Evolutionary conservation across 129 eudicot species (phyloP), one percentile per base, ranked within the genome.

Genomic region (Flaveria sonorensis): DNA sequence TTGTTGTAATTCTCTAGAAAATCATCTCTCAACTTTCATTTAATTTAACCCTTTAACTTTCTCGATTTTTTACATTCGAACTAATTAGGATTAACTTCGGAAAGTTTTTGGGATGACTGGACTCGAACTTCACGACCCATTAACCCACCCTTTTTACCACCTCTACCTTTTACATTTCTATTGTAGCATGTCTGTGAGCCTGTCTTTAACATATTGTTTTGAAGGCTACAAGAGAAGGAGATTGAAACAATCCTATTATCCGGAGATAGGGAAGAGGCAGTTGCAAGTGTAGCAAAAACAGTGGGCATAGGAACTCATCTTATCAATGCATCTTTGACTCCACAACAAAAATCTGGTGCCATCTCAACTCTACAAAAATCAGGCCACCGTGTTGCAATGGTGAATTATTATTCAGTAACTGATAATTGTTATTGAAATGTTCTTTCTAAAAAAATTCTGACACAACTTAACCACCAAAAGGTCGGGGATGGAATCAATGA

Each of bases 211-310:
- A 0, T 76, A 4, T 48, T 81, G 50, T 42, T 50, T 74, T 80
- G 72, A 82, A 93, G 98, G 92, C 91, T 93, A 68, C 89, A 79
- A 61, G 77, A 76, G 71, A 83, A 82, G 84, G 89, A 90, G 73
- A 87, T 93, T 43, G 82, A 82, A 72, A 83, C 96, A 68, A 84
- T 93, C 48, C 81, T 93, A 21, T 84, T 90, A 84, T 93, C 98
- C 10, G 98, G 98, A 60, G 96, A 93, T 94, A 88, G 98, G 98
- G 95, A 93, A 93, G 98, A 90, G 92, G 98, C 96, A 90, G 96
- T 93, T 85, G 98, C 98, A 93, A 86, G 79, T 77, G 90, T 93
- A 77, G 98, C 92, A 30, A 90, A 88, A 72, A 75, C 86, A 1
- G 85, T 90, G 47, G 96, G 98, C 46, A 84, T 93, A 82, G 83